Conservation (phyloP, 176 grass and related monocot species). For the Oryza glaberrima region DNA sequence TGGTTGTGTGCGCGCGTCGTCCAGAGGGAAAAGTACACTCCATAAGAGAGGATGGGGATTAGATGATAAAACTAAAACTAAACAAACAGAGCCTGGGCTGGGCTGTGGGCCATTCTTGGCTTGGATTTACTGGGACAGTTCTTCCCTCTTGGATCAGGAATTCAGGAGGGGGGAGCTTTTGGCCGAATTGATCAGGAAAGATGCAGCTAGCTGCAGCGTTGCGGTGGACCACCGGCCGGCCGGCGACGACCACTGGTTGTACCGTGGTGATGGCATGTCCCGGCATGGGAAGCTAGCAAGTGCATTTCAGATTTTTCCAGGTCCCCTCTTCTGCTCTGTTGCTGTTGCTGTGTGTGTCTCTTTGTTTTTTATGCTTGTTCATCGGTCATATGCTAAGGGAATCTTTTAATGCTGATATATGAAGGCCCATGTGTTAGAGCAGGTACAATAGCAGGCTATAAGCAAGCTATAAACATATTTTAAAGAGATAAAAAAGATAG, state of each 20-base stretch:
- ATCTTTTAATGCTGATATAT: neutral
- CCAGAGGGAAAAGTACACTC: no score
- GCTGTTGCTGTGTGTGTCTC: neutral
- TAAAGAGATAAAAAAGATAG: no score
- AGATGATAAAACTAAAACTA: neutral
- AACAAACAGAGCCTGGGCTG: neutral
- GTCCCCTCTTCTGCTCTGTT: neutral
- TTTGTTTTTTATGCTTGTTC: neutral
- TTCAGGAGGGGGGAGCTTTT: neutral
- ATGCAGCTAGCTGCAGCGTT: neutral
- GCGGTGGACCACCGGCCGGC: no score
- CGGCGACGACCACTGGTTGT: neutral
- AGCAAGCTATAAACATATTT: no score
- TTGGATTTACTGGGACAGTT: slow-evolving; percentile 28
- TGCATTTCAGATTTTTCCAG: neutral
- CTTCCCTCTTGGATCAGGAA: neutral
- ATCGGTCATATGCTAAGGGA: neutral
- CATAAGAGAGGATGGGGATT: no score
- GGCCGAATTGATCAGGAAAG: neutral
- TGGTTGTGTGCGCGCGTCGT: no score
- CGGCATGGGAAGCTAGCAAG: neutral
- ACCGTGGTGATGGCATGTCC: neutral
- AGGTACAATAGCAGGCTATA: no score
- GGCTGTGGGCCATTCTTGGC: neutral
- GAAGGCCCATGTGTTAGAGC: neutral